Conservation (phyloP, 2,329 filamentous ascomycete species). For the Scedosporium dehoogii region DNA sequence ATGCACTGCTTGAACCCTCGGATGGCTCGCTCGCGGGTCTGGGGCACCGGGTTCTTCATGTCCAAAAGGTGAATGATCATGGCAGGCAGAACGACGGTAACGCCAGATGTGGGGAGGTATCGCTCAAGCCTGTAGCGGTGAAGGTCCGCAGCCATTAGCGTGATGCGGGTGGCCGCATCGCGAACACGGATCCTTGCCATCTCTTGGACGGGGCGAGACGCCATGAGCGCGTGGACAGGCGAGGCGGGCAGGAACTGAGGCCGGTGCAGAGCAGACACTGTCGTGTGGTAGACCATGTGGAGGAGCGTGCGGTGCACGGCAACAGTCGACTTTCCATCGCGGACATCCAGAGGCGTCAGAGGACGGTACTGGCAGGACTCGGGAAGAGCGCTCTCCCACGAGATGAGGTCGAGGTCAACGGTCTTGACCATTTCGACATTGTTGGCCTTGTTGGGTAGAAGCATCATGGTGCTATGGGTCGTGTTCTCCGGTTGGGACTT, state of each 20-base stretch:
- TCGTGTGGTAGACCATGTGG: slow-evolving; percentile 91
- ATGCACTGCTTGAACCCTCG: slow-evolving; percentile 86
- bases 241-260: slow-evolving; percentile 79
- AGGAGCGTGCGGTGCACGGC: slow-evolving; percentile 73
- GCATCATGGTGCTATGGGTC: slow-evolving; percentile 73
- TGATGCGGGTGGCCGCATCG: slow-evolving; percentile 76
- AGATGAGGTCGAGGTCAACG: slow-evolving; percentile 69
- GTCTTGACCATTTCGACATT: slow-evolving; percentile 68
- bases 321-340: slow-evolving; percentile 49
- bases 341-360: slow-evolving; percentile 42
- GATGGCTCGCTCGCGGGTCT: slow-evolving; percentile 62
- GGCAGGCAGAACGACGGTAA: slow-evolving; percentile 81
- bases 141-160: slow-evolving; percentile 69
- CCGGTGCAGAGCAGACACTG: slow-evolving; percentile 79
- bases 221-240: slow-evolving; percentile 39
- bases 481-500: slow-evolving; percentile 69
- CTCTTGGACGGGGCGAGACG: slow-evolving; percentile 64
- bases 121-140: slow-evolving; percentile 63
- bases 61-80: slow-evolving; percentile 91
- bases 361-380: slow-evolving; percentile 58
- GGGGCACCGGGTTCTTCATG: slow-evolving; percentile 72
- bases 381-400: slow-evolving; percentile 67
- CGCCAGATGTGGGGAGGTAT: slow-evolving; percentile 79
- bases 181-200: slow-evolving; percentile 75
- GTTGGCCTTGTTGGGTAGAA: slow-evolving; percentile 82